Evolutionary conservation across 2,329 filamentous ascomycete genomes (phyloP), one percentile per base, ranked within the genome.

Genomic region (Cytospora leucostoma): DNA sequence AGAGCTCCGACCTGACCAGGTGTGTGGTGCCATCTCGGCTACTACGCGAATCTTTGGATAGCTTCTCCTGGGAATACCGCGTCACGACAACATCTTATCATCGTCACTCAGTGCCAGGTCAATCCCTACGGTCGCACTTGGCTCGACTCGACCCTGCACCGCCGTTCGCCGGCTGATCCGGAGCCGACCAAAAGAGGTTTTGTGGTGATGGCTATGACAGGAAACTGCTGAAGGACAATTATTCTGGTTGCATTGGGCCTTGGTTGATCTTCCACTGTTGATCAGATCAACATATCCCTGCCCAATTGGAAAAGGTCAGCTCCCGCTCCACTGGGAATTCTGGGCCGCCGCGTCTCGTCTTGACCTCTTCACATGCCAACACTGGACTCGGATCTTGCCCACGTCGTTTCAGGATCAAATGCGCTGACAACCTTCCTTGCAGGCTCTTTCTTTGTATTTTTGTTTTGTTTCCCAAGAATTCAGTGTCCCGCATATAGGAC

Each of bases 201-300:
- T 61, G 19, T 61, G 49, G 58, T 51, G 58, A 61, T 61, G 59
- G 59, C 59, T 27, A 53, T 40, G 32, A 61, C 51, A 21, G 51
- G 55, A 34, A 61, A 35, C 37, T 50, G 40, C 44, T 61, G 21
- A 27, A 61, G 54, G 33, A 61, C 54, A 61, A 55, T 55, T 61
- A 55, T 61, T 52, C 59, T 55, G 44, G 32, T 27, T 61, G 59
- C 35, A 55, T 55, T 27, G 59, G 59, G 59, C 59, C 59, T 55
- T 40, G 35, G 54, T 61, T 61, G 59, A 55, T 61, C 51, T 49
- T 35, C 59, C 19, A 61, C 40, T 38, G 59, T 52, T 55, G 59
- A 61, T 61, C 59, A 37, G 59, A 55, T 61, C 59, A 61, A 61
- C 59, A 55, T 32, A 27, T 35, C 59, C 59, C 51, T 38, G 49